These are phyloP conservation scores for Ophiostoma piceae DNA, from an alignment of 2,329 filamentous ascomycete genomes.

Conservation along the genomic window DNA sequence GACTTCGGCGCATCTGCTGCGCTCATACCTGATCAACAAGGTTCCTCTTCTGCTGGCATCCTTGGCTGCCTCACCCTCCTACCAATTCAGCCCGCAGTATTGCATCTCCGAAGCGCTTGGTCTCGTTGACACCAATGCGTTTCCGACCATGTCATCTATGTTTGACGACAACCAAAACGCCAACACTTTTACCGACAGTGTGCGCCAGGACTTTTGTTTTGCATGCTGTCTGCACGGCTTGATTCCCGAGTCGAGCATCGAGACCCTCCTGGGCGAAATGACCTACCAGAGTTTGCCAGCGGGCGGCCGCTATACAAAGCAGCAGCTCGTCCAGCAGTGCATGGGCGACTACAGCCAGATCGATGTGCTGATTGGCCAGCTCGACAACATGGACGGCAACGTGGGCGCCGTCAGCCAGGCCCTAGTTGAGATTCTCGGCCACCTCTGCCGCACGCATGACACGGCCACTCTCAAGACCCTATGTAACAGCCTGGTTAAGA, in stretches of 20 bases:
- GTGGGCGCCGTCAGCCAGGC: conserved; percentile 79
- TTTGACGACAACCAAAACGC: conserved; percentile 55
- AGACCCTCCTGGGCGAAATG: conserved; percentile 75
- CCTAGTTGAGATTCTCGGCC: conserved; percentile 63
- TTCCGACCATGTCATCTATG: conserved; percentile 54
- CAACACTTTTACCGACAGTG: conserved; percentile 54
- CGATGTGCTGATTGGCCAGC: conserved; percentile 63
- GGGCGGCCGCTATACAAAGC: conserved; percentile 69
- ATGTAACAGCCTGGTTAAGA: conserved; percentile 67
- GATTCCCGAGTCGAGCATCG: conserved; percentile 71
- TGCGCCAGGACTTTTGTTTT: conserved; percentile 73
- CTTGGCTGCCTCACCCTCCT: conserved; percentile 55
- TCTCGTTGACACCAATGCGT: conserved; percentile 77
- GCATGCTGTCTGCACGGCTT: conserved; percentile 83
- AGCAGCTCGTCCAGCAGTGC: conserved; percentile 72
- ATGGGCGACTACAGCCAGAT: conserved; percentile 64
- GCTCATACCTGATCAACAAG: conserved; percentile 77
- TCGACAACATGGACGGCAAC: conserved; percentile 89
- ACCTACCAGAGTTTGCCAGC: conserved; percentile 73
- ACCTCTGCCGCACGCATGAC: conserved; percentile 66
- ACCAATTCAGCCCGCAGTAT: conserved; percentile 67
- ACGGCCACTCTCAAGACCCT: conserved; percentile 74
- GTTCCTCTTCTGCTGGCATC: conserved; percentile 51
- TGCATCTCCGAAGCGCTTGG: conserved; percentile 66
- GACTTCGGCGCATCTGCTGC: conserved; percentile 64